Evolutionary conservation across 441 rosid genomes (phyloP), one percentile per base, ranked within the genome.

Genomic region (Gossypium lobatum): DNA sequence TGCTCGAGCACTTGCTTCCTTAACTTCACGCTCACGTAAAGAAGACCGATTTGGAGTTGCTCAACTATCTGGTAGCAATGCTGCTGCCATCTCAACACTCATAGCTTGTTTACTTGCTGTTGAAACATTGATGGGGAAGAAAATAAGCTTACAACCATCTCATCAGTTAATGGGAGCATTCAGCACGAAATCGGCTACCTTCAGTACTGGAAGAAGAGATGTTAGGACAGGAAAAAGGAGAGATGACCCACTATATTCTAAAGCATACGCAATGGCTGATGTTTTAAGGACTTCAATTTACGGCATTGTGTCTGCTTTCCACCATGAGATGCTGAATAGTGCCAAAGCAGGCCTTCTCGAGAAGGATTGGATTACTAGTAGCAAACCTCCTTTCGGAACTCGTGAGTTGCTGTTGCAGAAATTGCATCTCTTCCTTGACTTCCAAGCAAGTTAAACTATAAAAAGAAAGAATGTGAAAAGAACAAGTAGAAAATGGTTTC

Each of bases 31-130:
- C 74, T 92, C 98, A 5, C 94, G 68, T 73, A 76, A 79, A 63
- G 97, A 95, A 79, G 97, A 92, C 83, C 86, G 93, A 60, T 92
- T 80, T 68, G 97, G 98, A 53, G 93, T 95, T 65, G 98, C 98
- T 52, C 98, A 93, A 80, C 85, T 95, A 52, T 87, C 97, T 26
- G 95, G 98, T 72, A 87, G 95, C 79, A 93, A 88, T 54, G 80
- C 96, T 14, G 83, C 92, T 59, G 91, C 88, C 67, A 57, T 90
- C 73, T 93, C 98, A 3, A 85, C 91, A 9, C 92, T 95, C 39
- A 18, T 91, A 37, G 89, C 93, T 10, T 90, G 91, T 85, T 79
- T 95, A 59, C 87, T 95, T 8, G 93, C 97, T 2, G 86, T 89
- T 28, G 98, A 93, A 83, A 81, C 93, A 61, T 88, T 87, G 66